phyloP scores from a whole-genome alignment of 495 filamentous ascomycete species.

The Hypomontagnella monticulosa region DNA sequence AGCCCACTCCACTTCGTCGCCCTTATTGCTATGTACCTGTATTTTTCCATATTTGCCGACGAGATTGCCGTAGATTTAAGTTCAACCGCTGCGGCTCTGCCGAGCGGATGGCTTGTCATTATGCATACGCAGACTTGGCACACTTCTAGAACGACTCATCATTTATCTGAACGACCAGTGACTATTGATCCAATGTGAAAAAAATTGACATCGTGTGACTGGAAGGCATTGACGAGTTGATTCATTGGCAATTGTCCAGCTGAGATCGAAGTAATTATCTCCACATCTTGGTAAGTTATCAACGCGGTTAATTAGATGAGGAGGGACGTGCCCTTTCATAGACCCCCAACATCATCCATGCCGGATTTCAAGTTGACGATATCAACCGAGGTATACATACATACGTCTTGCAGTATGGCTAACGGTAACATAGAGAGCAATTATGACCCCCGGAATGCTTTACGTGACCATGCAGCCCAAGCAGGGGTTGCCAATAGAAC shows the following conservation, averaged over 20 bases:
- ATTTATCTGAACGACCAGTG: constrained; percentile 2
- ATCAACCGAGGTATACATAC: too few species aligned
- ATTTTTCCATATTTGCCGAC: constrained; percentile 30
- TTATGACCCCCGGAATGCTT: constrained; percentile 68
- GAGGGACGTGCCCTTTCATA: not conserved
- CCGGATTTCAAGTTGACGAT: not conserved
- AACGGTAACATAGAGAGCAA: constrained; percentile 3
- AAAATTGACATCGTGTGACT: too few species aligned
- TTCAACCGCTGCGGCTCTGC: constrained; percentile 32
- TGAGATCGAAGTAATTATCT: too few species aligned
- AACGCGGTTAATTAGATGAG: too few species aligned
- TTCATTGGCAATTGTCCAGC: too few species aligned
- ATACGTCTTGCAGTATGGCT: not conserved
- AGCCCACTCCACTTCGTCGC: constrained; percentile 13
- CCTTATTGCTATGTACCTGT: too few species aligned
- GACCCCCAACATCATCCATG: not conserved
- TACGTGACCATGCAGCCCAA: constrained; percentile 83
- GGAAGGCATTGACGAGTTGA: too few species aligned
- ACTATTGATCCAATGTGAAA: too few species aligned
- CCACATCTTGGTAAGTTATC: too few species aligned
- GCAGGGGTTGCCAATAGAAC: constrained; percentile 66
- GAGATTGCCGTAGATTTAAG: constrained; percentile 33
- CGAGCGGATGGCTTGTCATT: constrained; percentile 18
- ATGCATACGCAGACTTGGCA: constrained; percentile 17
- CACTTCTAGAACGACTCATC: constrained; percentile 22